These are phyloP conservation scores for Sarocladium kiliense DNA, from an alignment of 2,329 filamentous ascomycete genomes.

Conservation along the genomic window DNA sequence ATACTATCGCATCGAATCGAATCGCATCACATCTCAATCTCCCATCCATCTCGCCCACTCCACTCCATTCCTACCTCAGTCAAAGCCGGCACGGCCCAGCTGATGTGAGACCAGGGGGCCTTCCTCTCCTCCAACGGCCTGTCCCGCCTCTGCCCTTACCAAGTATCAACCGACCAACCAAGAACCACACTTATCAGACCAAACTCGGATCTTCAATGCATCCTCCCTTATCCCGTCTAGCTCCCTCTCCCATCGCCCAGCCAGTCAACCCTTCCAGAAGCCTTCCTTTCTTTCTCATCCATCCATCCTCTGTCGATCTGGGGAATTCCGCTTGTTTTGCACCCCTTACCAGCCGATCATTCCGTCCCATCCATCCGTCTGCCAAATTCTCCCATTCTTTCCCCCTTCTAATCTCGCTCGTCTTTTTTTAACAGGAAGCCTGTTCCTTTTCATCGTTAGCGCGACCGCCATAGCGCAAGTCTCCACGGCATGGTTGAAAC, in stretches of 20 bases:
- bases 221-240: background rate
- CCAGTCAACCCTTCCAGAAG: constrained; percentile 6
- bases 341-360: background rate
- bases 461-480: background rate
- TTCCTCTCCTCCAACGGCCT: background rate
- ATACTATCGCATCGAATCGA: too few species aligned
- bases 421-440: too few species aligned
- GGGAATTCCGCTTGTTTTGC: background rate
- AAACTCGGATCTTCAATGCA: constrained; percentile 4
- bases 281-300: background rate
- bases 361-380: background rate
- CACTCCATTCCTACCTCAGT: background rate
- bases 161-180: background rate
- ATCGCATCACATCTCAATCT: background rate
- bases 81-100: background rate
- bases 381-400: background rate
- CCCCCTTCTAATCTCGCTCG: background rate
- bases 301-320: background rate
- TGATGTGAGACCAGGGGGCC: constrained; percentile 2
- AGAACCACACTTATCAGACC: background rate
- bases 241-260: background rate
- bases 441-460: background rate
- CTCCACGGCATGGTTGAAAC: background rate
- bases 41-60: background rate
- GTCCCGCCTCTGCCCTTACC: background rate